Percentiles rank a stretch among this genome's conserved stretches.
Conservation (phyloP, 495 filamentous ascomycete genomes). For the Aspergillus cavernicola region DNA sequence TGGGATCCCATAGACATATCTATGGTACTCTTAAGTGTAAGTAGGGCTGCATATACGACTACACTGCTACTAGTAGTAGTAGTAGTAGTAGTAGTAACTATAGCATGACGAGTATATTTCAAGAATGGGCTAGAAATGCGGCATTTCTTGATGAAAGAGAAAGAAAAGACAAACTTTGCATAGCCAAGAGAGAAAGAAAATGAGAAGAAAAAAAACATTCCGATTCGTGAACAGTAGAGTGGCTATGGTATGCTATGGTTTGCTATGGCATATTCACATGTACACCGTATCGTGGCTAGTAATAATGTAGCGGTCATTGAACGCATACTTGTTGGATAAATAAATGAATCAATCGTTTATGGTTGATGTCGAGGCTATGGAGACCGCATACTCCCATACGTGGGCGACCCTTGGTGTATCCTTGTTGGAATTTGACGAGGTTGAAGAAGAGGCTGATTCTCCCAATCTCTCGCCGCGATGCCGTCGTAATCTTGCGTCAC, state of each 20-base stretch:
- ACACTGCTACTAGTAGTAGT: too few species aligned
- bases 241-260: not conserved
- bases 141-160: too few species aligned
- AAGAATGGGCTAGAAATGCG: too few species aligned
- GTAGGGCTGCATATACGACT: too few species aligned
- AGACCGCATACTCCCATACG: conserved; percentile 9
- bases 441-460: conserved; percentile 12
- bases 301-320: not conserved
- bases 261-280: not conserved
- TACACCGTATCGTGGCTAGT: too few species aligned
- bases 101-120: too few species aligned
- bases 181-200: not conserved
- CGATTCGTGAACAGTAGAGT: not conserved
- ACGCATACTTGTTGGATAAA: not conserved
- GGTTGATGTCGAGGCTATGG: not conserved
- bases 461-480: conserved; percentile 17
- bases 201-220: not conserved
- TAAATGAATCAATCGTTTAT: not conserved
- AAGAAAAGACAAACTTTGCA: too few species aligned
- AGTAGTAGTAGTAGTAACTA: too few species aligned
- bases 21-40: too few species aligned
- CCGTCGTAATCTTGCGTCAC: not conserved
- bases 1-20: too few species aligned
- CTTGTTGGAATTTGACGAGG: not conserved
- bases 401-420: not conserved